These are phyloP conservation scores for Eucommia ulmoides DNA, from an alignment of 257 asterid genomes.

Conservation along the genomic window DNA sequence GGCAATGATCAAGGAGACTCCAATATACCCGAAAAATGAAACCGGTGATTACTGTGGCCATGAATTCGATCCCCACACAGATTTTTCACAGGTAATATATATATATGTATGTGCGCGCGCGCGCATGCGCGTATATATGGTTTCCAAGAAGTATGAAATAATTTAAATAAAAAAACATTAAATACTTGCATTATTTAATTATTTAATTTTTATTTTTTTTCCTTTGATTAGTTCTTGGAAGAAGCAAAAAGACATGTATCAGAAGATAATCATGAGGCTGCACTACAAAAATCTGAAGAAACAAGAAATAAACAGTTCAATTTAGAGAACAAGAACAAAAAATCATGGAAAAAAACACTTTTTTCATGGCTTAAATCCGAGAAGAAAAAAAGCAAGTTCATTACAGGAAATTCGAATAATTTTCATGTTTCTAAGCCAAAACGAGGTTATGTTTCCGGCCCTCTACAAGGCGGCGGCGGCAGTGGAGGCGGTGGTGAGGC, in stretches of 20 bases:
- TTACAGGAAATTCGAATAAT: slow-evolving; percentile 11
- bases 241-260: slow-evolving; percentile 39
- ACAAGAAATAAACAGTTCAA: slow-evolving; percentile 14
- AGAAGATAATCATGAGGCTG: slow-evolving; percentile 10
- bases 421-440: slow-evolving; percentile 14
- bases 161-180: not conserved
- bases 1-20: slow-evolving; percentile 34
- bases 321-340: slow-evolving; percentile 29
- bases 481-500: slow-evolving; percentile 10
- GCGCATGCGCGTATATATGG: too few species aligned
- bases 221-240: slow-evolving; percentile 40
- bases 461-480: slow-evolving; percentile 13
- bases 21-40: slow-evolving; percentile 18
- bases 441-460: slow-evolving; percentile 43
- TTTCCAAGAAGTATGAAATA: not conserved
- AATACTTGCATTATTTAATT: not conserved
- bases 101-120: too few species aligned
- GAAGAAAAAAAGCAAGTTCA: slow-evolving; percentile 32
- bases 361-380: slow-evolving; percentile 54
- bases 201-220: not conserved
- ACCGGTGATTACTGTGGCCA: slow-evolving; percentile 16
- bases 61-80: slow-evolving; percentile 55
- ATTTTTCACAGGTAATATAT: slow-evolving; percentile 40
- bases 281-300: slow-evolving; percentile 6
- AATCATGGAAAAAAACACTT: slow-evolving; percentile 56